Conservation (phyloP, 129 eudicot genomes). For the Heracleum sosnowskyi region DNA sequence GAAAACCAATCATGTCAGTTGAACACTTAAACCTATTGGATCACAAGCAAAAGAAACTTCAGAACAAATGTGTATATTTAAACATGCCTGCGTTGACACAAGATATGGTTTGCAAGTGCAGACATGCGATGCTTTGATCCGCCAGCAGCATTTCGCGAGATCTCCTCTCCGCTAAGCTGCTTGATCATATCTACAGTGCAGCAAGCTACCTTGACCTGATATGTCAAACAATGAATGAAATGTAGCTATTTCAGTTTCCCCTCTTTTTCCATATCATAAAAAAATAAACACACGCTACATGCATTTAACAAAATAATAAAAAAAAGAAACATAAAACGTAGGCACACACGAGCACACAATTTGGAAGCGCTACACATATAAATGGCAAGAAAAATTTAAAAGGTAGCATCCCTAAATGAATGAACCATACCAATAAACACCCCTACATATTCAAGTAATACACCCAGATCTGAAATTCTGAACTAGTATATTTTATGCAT, state of each 20-base stretch:
- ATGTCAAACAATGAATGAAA: not conserved
- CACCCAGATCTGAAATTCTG: not conserved
- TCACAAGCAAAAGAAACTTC: not conserved
- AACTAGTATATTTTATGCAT: not conserved
- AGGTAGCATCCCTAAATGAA: not conserved
- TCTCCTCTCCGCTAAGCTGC: constrained; percentile 92
- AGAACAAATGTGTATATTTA: not conserved
- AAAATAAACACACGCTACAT: not conserved
- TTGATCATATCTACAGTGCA: constrained; percentile 83
- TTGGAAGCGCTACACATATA: not conserved
- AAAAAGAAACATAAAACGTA: not conserved
- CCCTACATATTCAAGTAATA: not conserved
- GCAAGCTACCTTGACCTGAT: constrained; percentile 81
- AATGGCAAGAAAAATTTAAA: not conserved
- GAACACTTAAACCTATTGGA: not conserved
- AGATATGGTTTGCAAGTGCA: constrained; percentile 71
- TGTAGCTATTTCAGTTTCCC: not conserved
- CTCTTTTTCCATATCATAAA: not conserved
- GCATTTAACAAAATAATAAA: not conserved
- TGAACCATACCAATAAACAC: not conserved
- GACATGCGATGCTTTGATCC: constrained; percentile 81
- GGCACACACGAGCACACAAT: not conserved
- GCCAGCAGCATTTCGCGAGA: constrained; percentile 58
- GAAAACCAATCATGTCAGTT: not conserved
- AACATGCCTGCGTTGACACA: constrained; percentile 80